Evolutionary conservation across 164 flowering plant genomes (phyloP).

Genomic region (Magnolia kwangsiensis): DNA sequence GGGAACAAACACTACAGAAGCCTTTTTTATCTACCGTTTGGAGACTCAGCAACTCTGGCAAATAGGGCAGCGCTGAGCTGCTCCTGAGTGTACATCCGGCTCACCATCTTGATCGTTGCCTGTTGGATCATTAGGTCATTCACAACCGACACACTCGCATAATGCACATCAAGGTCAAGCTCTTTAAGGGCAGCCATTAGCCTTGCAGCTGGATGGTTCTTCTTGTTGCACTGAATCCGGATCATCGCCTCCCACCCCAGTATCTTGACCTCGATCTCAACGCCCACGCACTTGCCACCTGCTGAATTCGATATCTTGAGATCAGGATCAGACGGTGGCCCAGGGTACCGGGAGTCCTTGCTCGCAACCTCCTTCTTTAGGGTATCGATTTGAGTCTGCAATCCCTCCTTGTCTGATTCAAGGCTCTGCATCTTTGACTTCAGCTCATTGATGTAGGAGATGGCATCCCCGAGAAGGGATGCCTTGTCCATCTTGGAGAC

Average conservation of each 20-base stretch:
- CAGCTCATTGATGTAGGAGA: slow-evolving; percentile 77
- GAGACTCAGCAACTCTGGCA: slow-evolving; percentile 37
- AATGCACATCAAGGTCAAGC: slow-evolving; percentile 72
- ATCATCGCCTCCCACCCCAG: slow-evolving; percentile 87
- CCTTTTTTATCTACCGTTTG: slow-evolving; percentile 6
- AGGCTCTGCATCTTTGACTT: slow-evolving; percentile 42
- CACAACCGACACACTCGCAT: slow-evolving; percentile 89
- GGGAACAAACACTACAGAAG: neutral
- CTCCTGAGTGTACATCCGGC: slow-evolving; percentile 60
- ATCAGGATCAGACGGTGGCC: neutral
- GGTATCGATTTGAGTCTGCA: slow-evolving; percentile 47
- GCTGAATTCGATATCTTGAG: slow-evolving; percentile 8
- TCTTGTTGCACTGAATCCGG: slow-evolving; percentile 58
- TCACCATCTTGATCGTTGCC: slow-evolving; percentile 76
- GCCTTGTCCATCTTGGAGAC: slow-evolving; percentile 99
- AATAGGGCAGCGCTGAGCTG: slow-evolving; percentile 59
- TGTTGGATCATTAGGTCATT: slow-evolving; percentile 95
- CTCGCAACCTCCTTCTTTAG: slow-evolving; percentile 45
- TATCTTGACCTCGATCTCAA: slow-evolving; percentile 79
- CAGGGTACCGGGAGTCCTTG: slow-evolving; percentile 15
- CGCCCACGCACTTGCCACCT: slow-evolving; percentile 24
- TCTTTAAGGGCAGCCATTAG: slow-evolving; percentile 81
- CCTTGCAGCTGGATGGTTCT: slow-evolving; percentile 90
- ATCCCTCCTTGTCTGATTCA: slow-evolving; percentile 52
- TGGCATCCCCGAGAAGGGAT: slow-evolving; percentile 85